phyloP scores from a whole-genome alignment of 495 filamentous ascomycete species.

The Cudoniella acicularis region DNA sequence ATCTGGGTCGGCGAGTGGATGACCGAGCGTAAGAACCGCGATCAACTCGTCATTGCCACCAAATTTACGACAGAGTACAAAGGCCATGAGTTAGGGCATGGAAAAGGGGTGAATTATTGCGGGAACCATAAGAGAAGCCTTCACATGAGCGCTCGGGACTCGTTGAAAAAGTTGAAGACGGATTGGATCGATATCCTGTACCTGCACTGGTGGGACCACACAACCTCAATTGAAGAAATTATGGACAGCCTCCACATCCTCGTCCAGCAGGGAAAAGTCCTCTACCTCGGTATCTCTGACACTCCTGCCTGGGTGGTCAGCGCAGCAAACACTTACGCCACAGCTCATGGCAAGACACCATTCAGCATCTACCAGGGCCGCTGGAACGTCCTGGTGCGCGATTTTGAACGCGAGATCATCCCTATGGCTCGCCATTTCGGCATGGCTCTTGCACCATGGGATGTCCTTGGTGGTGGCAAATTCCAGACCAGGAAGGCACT shows the following conservation, averaged over 20 bases:
- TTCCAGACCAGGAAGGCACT: constrained; percentile 56
- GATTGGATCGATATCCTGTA: constrained; percentile 63
- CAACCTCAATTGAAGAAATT: constrained; percentile 55
- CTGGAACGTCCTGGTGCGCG: constrained; percentile 56
- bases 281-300: constrained; percentile 68
- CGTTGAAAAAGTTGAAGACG: constrained; percentile 58
- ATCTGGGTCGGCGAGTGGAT: constrained; percentile 77
- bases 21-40: constrained; percentile 42
- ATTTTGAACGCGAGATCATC: constrained; percentile 68
- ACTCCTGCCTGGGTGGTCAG: constrained; percentile 67
- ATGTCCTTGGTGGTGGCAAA: constrained; percentile 57
- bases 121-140: constrained; percentile 60
- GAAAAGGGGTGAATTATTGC: constrained; percentile 49
- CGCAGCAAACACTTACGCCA: constrained; percentile 66
- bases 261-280: constrained; percentile 57
- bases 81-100: constrained; percentile 30
- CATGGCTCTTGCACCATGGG: constrained; percentile 66
- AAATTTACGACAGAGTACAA: constrained; percentile 58
- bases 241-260: constrained; percentile 65
- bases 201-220: constrained; percentile 64
- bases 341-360: constrained; percentile 55
- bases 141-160: constrained; percentile 46
- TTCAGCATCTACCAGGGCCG: constrained; percentile 66
- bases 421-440: constrained; percentile 61
- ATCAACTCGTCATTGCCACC: constrained; percentile 68